Conservation (phyloP, 768 basidiomycete species). For the Kwoniella sp. region DNA sequence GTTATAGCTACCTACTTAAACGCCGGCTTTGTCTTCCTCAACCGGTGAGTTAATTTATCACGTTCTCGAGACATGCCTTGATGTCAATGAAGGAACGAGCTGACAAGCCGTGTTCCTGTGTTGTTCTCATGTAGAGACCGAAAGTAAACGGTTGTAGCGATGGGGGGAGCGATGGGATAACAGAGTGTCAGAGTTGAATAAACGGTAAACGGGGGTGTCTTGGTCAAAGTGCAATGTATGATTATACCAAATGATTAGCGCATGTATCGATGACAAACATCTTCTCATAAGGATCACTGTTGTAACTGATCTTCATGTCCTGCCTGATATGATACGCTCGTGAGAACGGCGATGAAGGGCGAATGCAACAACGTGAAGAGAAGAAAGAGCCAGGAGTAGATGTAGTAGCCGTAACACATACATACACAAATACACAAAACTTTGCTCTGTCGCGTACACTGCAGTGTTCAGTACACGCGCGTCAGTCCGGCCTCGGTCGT, state of each 20-base stretch:
- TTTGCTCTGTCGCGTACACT: neutral
- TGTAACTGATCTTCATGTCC: too few relatives aligned
- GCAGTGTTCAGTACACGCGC: neutral
- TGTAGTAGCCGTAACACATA: too few relatives aligned
- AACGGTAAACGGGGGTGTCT: too few relatives aligned
- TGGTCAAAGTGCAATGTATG: conserved; percentile 8
- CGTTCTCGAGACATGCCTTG: neutral
- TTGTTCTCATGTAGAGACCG: conserved; percentile 5
- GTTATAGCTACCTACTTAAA: conserved; percentile 66
- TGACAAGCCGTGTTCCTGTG: neutral
- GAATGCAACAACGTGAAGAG: too few relatives aligned
- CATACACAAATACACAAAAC: neutral
- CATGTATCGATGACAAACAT: conserved; percentile 6
- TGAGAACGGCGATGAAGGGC: too few relatives aligned
- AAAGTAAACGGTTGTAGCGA: conserved; percentile 9
- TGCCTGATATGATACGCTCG: too few relatives aligned
- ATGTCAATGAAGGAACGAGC: neutral
- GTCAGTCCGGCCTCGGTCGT: conserved; percentile 3
- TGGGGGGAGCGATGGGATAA: neutral
- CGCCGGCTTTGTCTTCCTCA: conserved; percentile 63
- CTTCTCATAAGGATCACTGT: too few relatives aligned
- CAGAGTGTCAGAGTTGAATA: neutral
- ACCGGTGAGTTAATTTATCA: conserved; percentile 30
- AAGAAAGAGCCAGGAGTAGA: too few relatives aligned
- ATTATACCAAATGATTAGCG: neutral